These are phyloP conservation scores for Abrus precatorius DNA, from an alignment of 306 rosid genomes.

Conservation along the genomic window DNA sequence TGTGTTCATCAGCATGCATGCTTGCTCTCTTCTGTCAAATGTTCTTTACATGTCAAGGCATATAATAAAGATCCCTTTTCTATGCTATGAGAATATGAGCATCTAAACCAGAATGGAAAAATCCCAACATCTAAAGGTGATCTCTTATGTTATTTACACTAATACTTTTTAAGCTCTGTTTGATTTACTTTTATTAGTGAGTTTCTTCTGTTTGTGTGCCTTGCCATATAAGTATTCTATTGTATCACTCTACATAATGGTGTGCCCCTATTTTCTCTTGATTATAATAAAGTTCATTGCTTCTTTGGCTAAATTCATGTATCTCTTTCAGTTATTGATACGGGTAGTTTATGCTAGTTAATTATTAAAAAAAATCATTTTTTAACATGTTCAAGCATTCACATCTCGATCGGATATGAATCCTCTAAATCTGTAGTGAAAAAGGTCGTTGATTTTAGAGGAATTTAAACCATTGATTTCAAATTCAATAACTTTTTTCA, in stretches of 20 bases:
- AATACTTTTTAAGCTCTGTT: not conserved
- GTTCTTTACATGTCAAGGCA: conserved; percentile 44
- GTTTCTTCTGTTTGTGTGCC: conserved; percentile 16
- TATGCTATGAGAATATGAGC: conserved; percentile 37
- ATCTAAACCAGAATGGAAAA: conserved; percentile 35
- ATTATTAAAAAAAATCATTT: too few relatives aligned
- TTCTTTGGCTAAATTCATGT: conserved; percentile 12
- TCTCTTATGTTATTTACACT: conserved; percentile 43
- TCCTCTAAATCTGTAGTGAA: too few relatives aligned
- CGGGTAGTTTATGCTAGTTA: not conserved
- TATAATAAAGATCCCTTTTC: conserved; percentile 5
- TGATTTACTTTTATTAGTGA: conserved; percentile 2
- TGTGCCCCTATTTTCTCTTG: not conserved
- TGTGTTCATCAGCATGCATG: conserved; percentile 39
- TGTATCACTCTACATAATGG: not conserved
- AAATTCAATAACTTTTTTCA: too few relatives aligned
- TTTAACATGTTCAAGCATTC: too few relatives aligned
- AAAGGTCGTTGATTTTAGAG: too few relatives aligned
- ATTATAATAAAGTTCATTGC: conserved; percentile 26
- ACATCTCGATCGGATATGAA: too few relatives aligned
- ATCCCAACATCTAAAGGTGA: conserved; percentile 22
- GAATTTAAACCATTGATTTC: too few relatives aligned
- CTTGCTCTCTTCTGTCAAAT: conserved; percentile 92
- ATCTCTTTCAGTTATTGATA: conserved; percentile 4
- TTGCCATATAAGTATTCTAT: conserved; percentile 25